A percentile compares a stretch with the other conserved stretches of the same genome.
These are phyloP conservation scores for Solanum chacoense DNA, from an alignment of 305 asterid genomes.

Conservation along the genomic window DNA sequence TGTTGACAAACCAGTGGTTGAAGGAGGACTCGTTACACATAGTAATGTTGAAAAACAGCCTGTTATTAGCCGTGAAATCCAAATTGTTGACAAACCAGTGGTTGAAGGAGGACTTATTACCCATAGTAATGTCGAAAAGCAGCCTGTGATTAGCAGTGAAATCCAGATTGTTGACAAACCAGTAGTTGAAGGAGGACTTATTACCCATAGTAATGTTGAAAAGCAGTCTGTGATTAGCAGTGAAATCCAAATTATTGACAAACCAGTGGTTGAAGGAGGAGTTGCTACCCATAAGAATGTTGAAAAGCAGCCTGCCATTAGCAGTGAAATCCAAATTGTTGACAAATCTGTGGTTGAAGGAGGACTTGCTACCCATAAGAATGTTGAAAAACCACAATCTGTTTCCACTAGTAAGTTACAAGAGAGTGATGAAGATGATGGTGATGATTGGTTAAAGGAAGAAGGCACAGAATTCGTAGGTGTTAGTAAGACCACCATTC, in stretches of 20 bases:
- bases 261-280: slow-evolving; percentile 16
- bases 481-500: slow-evolving; percentile 26
- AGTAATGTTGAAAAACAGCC: slow-evolving; percentile 25
- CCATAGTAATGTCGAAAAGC: not conserved
- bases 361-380: slow-evolving; percentile 19
- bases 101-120: not conserved
- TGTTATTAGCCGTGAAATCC: slow-evolving; percentile 20
- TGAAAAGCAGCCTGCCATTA: slow-evolving; percentile 27
- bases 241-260: not conserved
- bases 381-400: slow-evolving; percentile 16
- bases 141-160: not conserved
- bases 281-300: slow-evolving; percentile 16
- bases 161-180: not conserved
- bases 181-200: slow-evolving; percentile 6
- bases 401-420: slow-evolving; percentile 14
- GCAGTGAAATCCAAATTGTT: slow-evolving; percentile 20
- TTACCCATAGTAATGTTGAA: not conserved
- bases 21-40: slow-evolving; percentile 21
- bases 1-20: slow-evolving; percentile 33
- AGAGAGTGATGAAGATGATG: slow-evolving; percentile 59
- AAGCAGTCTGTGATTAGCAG: not conserved
- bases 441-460: slow-evolving; percentile 93
- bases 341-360: slow-evolving; percentile 38
- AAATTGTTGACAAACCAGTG: slow-evolving; percentile 33
- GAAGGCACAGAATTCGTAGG: slow-evolving; percentile 41